Conservation (phyloP, 1,284 basidiomycete genomes). For the Singerocomus inundabilis region DNA sequence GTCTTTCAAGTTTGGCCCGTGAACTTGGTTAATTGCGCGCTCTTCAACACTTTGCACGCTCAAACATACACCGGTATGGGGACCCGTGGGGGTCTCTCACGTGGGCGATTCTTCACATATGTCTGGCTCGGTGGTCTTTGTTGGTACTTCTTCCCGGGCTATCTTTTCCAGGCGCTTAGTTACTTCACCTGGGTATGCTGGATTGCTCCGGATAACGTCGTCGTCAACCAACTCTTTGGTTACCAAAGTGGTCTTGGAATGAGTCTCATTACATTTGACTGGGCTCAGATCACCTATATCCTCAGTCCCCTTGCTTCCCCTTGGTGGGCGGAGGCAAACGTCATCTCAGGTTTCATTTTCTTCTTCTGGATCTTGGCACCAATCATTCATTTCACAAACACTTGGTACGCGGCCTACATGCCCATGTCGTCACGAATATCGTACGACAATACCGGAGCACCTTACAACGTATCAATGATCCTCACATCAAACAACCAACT, state of each 20-base stretch:
- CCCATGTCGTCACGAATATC: conserved; percentile 55
- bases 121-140: conserved; percentile 53
- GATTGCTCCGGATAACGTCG: conserved; percentile 71
- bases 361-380: conserved; percentile 79
- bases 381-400: conserved; percentile 60
- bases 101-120: conserved; percentile 77
- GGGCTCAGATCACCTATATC: conserved; percentile 59
- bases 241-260: conserved; percentile 76
- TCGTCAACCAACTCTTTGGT: conserved; percentile 79
- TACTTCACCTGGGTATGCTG: conserved; percentile 75
- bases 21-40: conserved; percentile 79
- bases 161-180: conserved; percentile 65
- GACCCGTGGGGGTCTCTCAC: conserved; percentile 62
- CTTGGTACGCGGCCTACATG: conserved; percentile 60
- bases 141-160: conserved; percentile 77
- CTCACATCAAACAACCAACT: conserved; percentile 56
- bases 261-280: conserved; percentile 71
- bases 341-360: conserved; percentile 74
- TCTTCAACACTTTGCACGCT: conserved; percentile 76
- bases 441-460: conserved; percentile 61
- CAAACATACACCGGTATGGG: conserved; percentile 64
- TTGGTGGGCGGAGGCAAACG: conserved; percentile 81
- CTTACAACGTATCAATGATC: conserved; percentile 71
- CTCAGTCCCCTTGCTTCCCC: conserved; percentile 62
- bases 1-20: conserved; percentile 72